Evolutionary conservation across 805 yeast genomes (phyloP).

Genomic region (Ogataea salicorniae): DNA sequence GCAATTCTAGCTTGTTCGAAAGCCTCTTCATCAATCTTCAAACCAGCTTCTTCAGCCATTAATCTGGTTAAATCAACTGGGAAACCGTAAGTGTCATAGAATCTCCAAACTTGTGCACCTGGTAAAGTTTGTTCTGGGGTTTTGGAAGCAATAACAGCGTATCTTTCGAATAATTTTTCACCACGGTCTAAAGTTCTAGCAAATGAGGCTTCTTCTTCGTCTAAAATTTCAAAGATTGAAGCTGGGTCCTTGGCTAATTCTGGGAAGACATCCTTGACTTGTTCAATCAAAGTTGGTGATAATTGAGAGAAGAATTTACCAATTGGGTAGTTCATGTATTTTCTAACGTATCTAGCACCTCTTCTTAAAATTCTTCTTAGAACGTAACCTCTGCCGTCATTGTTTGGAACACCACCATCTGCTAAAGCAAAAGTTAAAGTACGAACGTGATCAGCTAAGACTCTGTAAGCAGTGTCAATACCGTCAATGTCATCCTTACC

Average conservation of each 20-base stretch:
- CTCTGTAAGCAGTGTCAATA: conserved; percentile 96
- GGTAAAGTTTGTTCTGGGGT: conserved; percentile 70
- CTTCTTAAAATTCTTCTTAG: conserved; percentile 95
- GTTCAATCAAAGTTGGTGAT: conserved; percentile 88
- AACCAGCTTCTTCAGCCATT: conserved; percentile 98
- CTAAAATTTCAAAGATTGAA: conserved; percentile 80
- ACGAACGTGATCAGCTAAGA: conserved; percentile 96
- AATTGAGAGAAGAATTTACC: conserved; percentile 90
- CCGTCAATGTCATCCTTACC: conserved; percentile 93
- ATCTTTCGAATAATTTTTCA: conserved; percentile 91
- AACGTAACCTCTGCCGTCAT: conserved; percentile 98
- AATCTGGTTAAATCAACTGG: conserved; percentile 96
- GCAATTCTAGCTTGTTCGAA: conserved; percentile 87
- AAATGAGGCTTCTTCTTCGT: conserved; percentile 94
- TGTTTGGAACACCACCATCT: conserved; percentile 99
- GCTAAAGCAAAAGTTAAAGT: conserved; percentile 93
- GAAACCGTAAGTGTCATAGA: conserved; percentile 98
- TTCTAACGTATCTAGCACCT: conserved; percentile 95
- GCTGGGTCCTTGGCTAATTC: conserved; percentile 70
- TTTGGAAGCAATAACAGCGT: conserved; percentile 77
- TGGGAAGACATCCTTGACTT: conserved; percentile 86
- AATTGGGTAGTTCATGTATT: conserved; percentile 92
- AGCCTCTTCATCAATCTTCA: conserved; percentile 86
- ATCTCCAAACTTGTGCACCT: conserved; percentile 97
- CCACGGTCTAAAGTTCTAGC: conserved; percentile 97